Conservation (phyloP, 495 filamentous ascomycete species). For the Collariella sp. region DNA sequence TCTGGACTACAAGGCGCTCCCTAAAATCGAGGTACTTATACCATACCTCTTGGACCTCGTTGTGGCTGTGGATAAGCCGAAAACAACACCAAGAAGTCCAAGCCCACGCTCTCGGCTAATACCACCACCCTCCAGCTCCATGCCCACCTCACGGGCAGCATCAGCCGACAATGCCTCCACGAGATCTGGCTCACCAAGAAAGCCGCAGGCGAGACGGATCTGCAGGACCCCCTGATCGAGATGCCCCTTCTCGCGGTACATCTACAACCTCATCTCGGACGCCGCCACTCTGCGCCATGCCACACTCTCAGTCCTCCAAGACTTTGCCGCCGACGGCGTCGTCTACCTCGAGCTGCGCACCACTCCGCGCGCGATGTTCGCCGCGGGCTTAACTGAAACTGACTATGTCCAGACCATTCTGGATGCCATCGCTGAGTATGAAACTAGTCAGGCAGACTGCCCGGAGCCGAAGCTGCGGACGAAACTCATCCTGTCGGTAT, state of each 20-base stretch:
- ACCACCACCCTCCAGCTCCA: conserved; percentile 50
- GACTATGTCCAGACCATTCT: conserved; percentile 61
- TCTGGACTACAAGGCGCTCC: conserved; percentile 37
- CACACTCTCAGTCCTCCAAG: conserved; percentile 58
- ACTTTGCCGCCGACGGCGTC: conserved; percentile 65
- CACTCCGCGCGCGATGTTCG: conserved; percentile 57
- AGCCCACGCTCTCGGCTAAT: not conserved
- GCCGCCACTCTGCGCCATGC: conserved; percentile 48
- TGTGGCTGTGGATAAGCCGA: too few species aligned
- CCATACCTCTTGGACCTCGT: too few species aligned
- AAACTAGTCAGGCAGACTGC: conserved; percentile 8
- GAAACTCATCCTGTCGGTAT: conserved; percentile 57
- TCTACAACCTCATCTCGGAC: conserved; percentile 63
- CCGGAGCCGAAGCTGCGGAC: conserved; percentile 37
- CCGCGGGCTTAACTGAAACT: conserved; percentile 45
- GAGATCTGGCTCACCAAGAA: conserved; percentile 62
- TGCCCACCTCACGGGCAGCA: conserved; percentile 75
- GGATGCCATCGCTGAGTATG: conserved; percentile 45
- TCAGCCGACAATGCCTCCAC: conserved; percentile 65
- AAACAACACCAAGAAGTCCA: not conserved
- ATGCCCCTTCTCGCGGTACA: conserved; percentile 74
- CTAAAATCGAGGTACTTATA: conserved; percentile 40
- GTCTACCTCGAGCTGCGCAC: conserved; percentile 76
- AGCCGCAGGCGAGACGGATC: conserved; percentile 34
- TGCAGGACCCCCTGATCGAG: conserved; percentile 59